These are phyloP conservation scores for Vigna radiata DNA, from an alignment of 306 rosid genomes.

Conservation along the genomic window DNA sequence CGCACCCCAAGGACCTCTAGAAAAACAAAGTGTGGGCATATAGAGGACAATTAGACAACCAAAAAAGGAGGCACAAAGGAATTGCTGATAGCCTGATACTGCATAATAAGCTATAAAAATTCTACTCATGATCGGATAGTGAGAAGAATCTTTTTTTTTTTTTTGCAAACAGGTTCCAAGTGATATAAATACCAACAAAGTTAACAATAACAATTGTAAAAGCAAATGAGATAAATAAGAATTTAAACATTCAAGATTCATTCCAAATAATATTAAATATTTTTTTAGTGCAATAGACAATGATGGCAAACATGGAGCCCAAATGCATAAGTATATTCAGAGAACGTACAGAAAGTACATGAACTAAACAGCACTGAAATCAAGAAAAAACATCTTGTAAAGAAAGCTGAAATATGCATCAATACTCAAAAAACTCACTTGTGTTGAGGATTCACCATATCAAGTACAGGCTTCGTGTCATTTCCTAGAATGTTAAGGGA, in stretches of 20 bases:
- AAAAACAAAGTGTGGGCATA: conserved; percentile 39
- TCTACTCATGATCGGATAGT: neutral
- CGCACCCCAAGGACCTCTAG: conserved; percentile 98
- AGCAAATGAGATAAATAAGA: conserved; percentile 22
- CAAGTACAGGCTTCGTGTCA: conserved; percentile 69
- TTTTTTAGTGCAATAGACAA: conserved; percentile 26
- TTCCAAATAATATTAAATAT: conserved; percentile 14
- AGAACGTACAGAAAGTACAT: conserved; percentile 19
- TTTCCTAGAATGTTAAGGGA: conserved; percentile 59
- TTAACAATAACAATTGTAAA: conserved; percentile 6
- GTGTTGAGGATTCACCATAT: conserved; percentile 85
- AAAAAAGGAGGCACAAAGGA: conserved; percentile 20
- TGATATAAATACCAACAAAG: conserved; percentile 15
- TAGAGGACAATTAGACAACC: conserved; percentile 37
- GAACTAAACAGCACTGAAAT: conserved; percentile 9
- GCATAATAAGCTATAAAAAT: conserved; percentile 26
- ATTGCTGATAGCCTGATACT: conserved; percentile 10
- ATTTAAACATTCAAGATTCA: neutral
- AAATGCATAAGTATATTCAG: conserved; percentile 6
- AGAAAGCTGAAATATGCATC: conserved; percentile 18
- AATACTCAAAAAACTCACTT: conserved; percentile 63
- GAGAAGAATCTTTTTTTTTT: conserved; percentile 25
- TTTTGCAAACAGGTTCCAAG: conserved; percentile 1
- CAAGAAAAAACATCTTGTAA: conserved; percentile 12
- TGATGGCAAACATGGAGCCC: conserved; percentile 7